Conservation (phyloP, 176 grass and related monocot species). For the Oryza nivara region DNA sequence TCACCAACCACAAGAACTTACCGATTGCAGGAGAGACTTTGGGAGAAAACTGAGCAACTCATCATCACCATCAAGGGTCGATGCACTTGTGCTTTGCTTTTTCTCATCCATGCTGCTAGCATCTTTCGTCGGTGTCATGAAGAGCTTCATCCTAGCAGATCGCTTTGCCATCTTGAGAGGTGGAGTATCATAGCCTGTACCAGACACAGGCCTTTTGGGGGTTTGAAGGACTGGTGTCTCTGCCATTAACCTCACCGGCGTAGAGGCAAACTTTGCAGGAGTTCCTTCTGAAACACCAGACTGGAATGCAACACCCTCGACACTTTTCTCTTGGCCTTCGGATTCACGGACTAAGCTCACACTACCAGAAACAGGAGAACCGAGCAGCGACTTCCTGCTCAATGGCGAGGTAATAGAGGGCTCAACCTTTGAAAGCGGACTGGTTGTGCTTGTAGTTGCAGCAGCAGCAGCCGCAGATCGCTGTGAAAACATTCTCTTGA, state of each 20-base stretch:
- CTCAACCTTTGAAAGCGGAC: constrained; percentile 5
- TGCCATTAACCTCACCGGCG: constrained; percentile 63
- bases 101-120: constrained; percentile 37
- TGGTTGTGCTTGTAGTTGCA: constrained; percentile 4
- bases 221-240: constrained; percentile 59
- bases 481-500: constrained; percentile 68
- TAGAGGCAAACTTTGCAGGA: constrained; percentile 67
- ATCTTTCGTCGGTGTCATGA: constrained; percentile 68
- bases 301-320: constrained; percentile 21
- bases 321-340: constrained; percentile 8
- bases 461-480: constrained; percentile 15
- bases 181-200: constrained; percentile 32
- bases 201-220: constrained; percentile 54
- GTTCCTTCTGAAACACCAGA: constrained; percentile 49
- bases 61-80: constrained; percentile 22
- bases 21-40: constrained; percentile 66
- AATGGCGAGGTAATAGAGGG: constrained; percentile 21
- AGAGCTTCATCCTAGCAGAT: constrained; percentile 69
- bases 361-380: constrained; percentile 26
- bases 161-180: constrained; percentile 46
- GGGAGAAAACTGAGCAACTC: constrained; percentile 74
- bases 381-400: constrained; percentile 18
- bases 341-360: neutral
- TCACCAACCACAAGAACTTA: constrained; percentile 39
- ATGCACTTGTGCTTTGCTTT: constrained; percentile 21